phyloP scores from a whole-genome alignment of 2,329 filamentous ascomycete genomes.

The Dactylellina parvicollis region DNA sequence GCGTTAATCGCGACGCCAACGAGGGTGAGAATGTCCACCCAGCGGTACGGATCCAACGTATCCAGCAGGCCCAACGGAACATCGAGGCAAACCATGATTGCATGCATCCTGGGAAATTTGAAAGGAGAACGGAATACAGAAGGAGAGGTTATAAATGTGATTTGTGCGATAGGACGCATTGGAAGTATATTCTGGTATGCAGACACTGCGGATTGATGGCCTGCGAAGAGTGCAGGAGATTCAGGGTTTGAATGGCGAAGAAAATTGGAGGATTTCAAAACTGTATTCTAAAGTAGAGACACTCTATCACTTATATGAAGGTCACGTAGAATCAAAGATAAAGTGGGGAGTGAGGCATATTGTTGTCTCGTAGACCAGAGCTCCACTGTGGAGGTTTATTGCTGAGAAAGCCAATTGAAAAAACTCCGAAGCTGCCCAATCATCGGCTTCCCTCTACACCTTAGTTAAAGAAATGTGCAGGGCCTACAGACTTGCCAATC shows the following conservation, averaged over 20 bases:
- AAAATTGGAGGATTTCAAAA: too few species aligned
- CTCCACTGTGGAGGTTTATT: too few species aligned
- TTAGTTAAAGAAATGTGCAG: too few species aligned
- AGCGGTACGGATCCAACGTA: constrained; percentile 4
- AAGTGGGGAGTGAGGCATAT: too few species aligned
- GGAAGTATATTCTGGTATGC: constrained; percentile 39
- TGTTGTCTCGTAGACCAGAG: too few species aligned
- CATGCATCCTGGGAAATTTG: constrained; percentile 14
- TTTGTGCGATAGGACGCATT: constrained; percentile 13
- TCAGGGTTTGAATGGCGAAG: constrained; percentile 13
- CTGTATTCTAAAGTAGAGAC: too few species aligned
- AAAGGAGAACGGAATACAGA: constrained; percentile 8
- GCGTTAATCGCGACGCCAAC: constrained; percentile 25
- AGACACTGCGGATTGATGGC: constrained; percentile 20
- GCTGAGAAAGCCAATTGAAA: too few species aligned
- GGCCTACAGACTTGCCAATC: too few species aligned
- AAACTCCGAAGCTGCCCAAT: too few species aligned
- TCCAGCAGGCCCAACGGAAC: constrained; percentile 5
- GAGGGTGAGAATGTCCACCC: neutral
- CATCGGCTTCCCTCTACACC: too few species aligned
- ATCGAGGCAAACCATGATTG: constrained; percentile 28
- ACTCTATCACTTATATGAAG: too few species aligned
- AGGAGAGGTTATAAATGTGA: constrained; percentile 19
- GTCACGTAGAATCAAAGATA: too few species aligned
- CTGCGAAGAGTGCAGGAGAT: constrained; percentile 42